Base-by-base conservation (phyloP, 2,329 filamentous ascomycete genomes). In the Ophiostoma ulmi region DNA sequence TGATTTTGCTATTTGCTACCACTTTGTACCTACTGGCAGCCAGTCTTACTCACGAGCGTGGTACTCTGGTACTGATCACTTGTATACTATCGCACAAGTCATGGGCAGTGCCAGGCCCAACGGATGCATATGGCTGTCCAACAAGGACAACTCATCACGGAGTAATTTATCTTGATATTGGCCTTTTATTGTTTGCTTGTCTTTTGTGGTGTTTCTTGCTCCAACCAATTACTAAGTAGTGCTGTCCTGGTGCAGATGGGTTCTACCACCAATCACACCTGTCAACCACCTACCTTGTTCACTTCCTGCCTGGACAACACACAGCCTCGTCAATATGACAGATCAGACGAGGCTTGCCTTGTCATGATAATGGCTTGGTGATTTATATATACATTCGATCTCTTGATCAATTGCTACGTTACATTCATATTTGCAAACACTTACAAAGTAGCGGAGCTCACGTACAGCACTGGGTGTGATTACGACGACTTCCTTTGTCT, bases 71-170 rank as follows among this genome's bases (percentile, higher is more conserved):
- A 39, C 36, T 39, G 8, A 65, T 65, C 20, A 38, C 39, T 68
- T 52, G 52, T 31, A 58, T 52, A 68, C 26, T n/a, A 67, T 26
- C 22, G 17, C 20, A 38, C 48, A 17, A 31, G 11, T n/a, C 17
- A 26, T 55, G 36, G 31, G 41, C 22, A n/a, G 39, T 41, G 58
- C 68, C n/a, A 22, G 35, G 39, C 48, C 14, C 36, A 66, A 39
- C 26, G 31, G 26, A 36, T 36, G 13, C 70, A 69, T 36, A 22
- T 13, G 63, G 63, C 20, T 65, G 63, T 39, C 11, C 63, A 26
- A 65, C 20, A 36, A 64, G 61, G 58, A 63, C 67, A 70, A 61
- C 69, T 58, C 55, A 55, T 65, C 70, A 68, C 58, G 70, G 70
- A 71, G 67, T 72, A 71, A 63, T 67, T 52, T 67, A 65, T 58